These are phyloP conservation scores for Penicillium sp. DNA, from an alignment of 2,329 filamentous ascomycete species.

Conservation along the genomic window DNA sequence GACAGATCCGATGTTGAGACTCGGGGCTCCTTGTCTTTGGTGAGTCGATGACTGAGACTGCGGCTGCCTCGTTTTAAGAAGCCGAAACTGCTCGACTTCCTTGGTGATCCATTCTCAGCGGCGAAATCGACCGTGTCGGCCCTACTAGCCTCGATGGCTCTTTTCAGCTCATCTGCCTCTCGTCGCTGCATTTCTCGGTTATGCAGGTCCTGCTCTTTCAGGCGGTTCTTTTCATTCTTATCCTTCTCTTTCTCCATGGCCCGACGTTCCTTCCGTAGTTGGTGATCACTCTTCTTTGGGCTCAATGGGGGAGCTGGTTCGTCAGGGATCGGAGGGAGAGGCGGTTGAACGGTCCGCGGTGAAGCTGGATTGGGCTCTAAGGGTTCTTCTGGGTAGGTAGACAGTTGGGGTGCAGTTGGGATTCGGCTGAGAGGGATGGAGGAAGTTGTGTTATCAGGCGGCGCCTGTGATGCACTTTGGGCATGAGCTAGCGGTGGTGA, in stretches of 20 bases:
- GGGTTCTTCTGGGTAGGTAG: constrained; percentile 32
- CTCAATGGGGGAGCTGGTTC: constrained; percentile 32
- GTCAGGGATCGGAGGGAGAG: constrained; percentile 28
- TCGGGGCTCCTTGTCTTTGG: constrained; percentile 33
- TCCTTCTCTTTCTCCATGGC: constrained; percentile 41
- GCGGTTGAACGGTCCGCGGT: constrained; percentile 11
- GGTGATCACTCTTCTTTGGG: constrained; percentile 55
- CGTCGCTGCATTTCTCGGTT: constrained; percentile 41
- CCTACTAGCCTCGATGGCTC: constrained; percentile 59
- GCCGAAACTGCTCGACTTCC: constrained; percentile 44
- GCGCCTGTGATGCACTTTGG: constrained; percentile 33
- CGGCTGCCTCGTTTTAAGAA: constrained; percentile 65
- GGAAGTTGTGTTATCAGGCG: constrained; percentile 30
- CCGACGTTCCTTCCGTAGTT: constrained; percentile 56
- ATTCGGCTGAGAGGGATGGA: constrained; percentile 28
- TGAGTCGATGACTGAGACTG: constrained; percentile 66
- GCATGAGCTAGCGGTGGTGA: constrained; percentile 32
- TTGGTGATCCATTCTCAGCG: constrained; percentile 32
- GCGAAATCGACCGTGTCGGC: constrained; percentile 49
- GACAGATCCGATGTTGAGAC: constrained; percentile 22
- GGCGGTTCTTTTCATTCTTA: constrained; percentile 49
- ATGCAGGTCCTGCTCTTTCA: constrained; percentile 48
- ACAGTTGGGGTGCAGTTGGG: constrained; percentile 43
- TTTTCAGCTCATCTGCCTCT: constrained; percentile 54
- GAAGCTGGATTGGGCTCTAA: constrained; percentile 16